Conservation (phyloP, 1,139 yeast species). For the Wickerhamiella pararugosa region DNA sequence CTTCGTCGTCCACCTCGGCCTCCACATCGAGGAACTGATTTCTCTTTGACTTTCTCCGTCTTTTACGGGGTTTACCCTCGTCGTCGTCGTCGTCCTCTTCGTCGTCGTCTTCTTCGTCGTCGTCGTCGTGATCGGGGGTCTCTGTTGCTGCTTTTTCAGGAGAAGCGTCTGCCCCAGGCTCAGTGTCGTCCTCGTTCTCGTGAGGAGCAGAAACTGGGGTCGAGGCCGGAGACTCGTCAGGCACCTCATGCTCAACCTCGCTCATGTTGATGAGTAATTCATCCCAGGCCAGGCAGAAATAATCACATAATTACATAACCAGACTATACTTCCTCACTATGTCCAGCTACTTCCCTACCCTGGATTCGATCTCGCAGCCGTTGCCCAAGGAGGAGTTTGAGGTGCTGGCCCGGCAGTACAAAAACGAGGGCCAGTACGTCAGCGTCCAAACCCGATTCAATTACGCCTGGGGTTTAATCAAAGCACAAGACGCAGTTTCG, state of each 20-base stretch:
- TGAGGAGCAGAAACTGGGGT: too few relatives aligned
- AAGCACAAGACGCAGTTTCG: slow-evolving; percentile 43
- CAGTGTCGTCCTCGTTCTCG: too few relatives aligned
- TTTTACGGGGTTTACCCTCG: slow-evolving; percentile 27
- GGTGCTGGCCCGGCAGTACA: slow-evolving; percentile 61
- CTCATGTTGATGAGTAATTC: too few relatives aligned
- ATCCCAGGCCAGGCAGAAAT: too few relatives aligned
- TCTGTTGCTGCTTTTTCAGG: not conserved
- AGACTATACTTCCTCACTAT: too few relatives aligned
- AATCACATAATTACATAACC: too few relatives aligned
- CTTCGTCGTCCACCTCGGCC: slow-evolving; percentile 98
- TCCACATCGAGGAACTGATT: slow-evolving; percentile 95
- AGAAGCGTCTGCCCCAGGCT: too few relatives aligned
- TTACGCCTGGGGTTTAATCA: slow-evolving; percentile 91
- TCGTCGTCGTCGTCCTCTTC: slow-evolving; percentile 21
- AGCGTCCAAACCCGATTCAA: slow-evolving; percentile 78
- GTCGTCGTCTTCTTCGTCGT: slow-evolving; percentile 19
- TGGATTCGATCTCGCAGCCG: slow-evolving; percentile 29
- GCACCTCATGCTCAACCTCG: too few relatives aligned
- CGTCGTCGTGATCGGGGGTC: slow-evolving; percentile 12
- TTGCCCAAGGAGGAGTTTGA: slow-evolving; percentile 61
- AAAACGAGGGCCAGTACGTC: slow-evolving; percentile 66
- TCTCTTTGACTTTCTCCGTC: slow-evolving; percentile 56
- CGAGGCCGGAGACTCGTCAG: too few relatives aligned
- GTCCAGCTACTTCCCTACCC: slow-evolving; percentile 12